Evolutionary conservation across 2,329 filamentous ascomycete genomes (phyloP).

Genomic region (Cytospora chrysosperma): DNA sequence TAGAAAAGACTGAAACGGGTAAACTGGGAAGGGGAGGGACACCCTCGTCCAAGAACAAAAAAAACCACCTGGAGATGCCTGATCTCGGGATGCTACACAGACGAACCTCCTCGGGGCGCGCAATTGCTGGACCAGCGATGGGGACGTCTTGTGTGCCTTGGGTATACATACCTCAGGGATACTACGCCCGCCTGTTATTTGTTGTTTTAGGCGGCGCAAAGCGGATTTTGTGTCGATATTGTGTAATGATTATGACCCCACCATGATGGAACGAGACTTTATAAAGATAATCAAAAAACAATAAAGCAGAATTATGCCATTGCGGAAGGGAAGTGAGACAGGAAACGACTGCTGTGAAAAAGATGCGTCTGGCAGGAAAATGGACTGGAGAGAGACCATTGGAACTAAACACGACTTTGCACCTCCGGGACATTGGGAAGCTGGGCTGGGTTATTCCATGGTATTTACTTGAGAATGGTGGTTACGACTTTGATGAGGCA

Average conservation of each 20-base stretch:
- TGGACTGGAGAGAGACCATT: no score
- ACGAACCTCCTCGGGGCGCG: not conserved
- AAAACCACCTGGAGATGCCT: not conserved
- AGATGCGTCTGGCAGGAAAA: no score
- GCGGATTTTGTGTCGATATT: slow-evolving; percentile 14
- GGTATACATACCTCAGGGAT: not conserved
- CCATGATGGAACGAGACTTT: slow-evolving; percentile 10
- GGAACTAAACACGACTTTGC: no score
- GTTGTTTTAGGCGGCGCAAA: not conserved
- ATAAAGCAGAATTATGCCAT: not conserved
- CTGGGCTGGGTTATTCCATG: no score
- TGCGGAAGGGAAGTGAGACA: not conserved
- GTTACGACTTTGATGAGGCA: no score
- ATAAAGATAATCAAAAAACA: not conserved
- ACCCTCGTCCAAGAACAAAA: not conserved
- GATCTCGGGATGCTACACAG: not conserved
- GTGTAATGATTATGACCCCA: slow-evolving; percentile 22
- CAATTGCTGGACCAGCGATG: not conserved
- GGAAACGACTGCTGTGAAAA: not conserved
- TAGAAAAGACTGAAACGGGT: not conserved
- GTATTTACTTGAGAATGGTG: no score
- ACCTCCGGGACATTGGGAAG: no score
- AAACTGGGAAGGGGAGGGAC: not conserved
- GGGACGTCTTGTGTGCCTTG: no score
- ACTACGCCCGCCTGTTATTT: not conserved